Base-by-base conservation (phyloP, 2,329 filamentous ascomycete species). In the Myotisia sp. region DNA sequence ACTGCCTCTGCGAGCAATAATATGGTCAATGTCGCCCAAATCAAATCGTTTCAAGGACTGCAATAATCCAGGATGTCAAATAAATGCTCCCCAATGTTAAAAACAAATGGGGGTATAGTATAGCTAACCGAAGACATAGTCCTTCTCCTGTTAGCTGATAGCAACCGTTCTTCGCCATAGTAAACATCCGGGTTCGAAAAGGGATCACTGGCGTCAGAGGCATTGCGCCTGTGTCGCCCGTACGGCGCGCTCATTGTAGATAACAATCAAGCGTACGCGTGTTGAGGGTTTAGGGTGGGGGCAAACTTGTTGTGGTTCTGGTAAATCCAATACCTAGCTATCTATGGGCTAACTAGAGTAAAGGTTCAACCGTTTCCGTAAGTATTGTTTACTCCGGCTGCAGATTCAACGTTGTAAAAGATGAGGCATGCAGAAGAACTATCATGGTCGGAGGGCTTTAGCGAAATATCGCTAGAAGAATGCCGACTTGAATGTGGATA, bases 181-280 rank as follows among this genome's bases (percentile, higher is more conserved):
- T 76, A 76, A 42, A 73, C 55, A 40, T 70, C 63, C 6, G 71
- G 63, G 24, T 69, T 59, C 23, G 70, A 69, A 47, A 66, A 68
- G 4, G 72, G 71, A 51, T 76, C 71, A 44, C 63, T 49, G 37
- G 57, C 56, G 40, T 64, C 63, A n/a, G 39, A 41, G 38, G 57
- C 60, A 26, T 46, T 43, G 36, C 56, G 50, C 6, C 24, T 35
- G 28, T 41, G 39, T 14, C 29, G 27, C 12, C 14, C 20, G 27
- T 12, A 21, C 34, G 35, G 35, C 38, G 39, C 36, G 33, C 21
- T 38, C 39, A 41, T 41, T 28, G 36, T 38, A n/a, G n/a, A n/a
- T n/a, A n/a, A n/a, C n/a, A n/a, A n/a, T n/a, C n/a, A n/a, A n/a
- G n/a, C n/a, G n/a, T n/a, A n/a, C n/a, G n/a, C n/a, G n/a, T n/a